Base-by-base conservation (phyloP, 306 rosid genomes). In the Quercus robur region DNA sequence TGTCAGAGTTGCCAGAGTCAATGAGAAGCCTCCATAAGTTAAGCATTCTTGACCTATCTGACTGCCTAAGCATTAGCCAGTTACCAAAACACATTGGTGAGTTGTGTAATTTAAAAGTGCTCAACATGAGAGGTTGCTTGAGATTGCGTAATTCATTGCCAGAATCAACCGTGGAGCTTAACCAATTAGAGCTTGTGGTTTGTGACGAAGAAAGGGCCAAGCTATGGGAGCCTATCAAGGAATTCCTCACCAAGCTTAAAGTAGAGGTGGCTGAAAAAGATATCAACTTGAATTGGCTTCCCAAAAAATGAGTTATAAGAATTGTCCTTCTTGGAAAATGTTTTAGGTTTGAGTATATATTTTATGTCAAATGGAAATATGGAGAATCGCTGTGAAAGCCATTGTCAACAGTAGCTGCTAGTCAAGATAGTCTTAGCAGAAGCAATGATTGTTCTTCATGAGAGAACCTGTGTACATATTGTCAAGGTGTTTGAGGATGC, bases 401-500 rank as follows among this genome's bases (percentile, higher is more conserved):
- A 38, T 38, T 38, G 46, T 0, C 11, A 38, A 38, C 0, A 38
- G 10, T 7, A 6, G 46, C 3, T 38, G 46, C 46, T 38, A 38
- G 11, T 38, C 3, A 38, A 38, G 46, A 38, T 38, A 0, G 85
- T 95, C 78, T 93, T 98, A 51, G 93, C 92, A 25, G 98, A 93
- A 84, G 23, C 98, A 64, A 90, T 95, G 99, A 88, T 95, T 83
- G 99, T 98, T 72, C 92, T 95, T 74, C 98, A 87, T 44, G 99
- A 95, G 88, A 93, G 97, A 88, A 87, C 94, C 28, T 95, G 98
- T 79, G 88, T 94, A 5, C 92, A 91, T 56, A 93, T 93, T 73
- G 88, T 93, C 79, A 95, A 95, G 99, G 89, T 93, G 79, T 93
- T 95, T 85, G 99, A 95, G 89, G 99, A 95, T 87, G 98, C 98